Evolutionary conservation across 2,329 filamentous ascomycete species (phyloP), one percentile per base, ranked within the genome.

Genomic region (Alternaria metachromatica): DNA sequence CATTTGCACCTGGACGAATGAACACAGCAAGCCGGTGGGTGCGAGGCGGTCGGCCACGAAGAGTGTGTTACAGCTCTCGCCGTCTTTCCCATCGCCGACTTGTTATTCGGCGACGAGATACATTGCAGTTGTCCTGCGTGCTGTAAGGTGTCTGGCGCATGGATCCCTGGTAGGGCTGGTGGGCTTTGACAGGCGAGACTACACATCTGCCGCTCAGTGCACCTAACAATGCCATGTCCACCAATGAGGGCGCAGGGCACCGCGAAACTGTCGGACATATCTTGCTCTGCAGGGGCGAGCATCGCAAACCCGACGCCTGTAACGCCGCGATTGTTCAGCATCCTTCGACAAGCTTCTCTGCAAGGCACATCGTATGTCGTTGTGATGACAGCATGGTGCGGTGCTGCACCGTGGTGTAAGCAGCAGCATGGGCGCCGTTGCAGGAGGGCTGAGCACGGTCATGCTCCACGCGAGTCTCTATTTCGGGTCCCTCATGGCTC

Each of bases 381-480:
- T 50, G 69, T 63, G 28, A 71, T 66, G 62, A 66, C 64, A 64
- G 61, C 60, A 68, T 67, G 60, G 43, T 53, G 67, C 68, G 64
- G 68, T 74, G 65, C 68, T 71, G 70, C 64, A 44, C 60, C 51
- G 56, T 30, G 49, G 44, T 57, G 73, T 73, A 74, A 76, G 75
- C 72, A 61, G 68, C 67, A 71, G 67, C 60, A 67, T 64, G 64
- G 65, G 68, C 64, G 63, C 67, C 65, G 70, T 69, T 72, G 69
- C 66, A 72, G 63, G 73, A 75, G 65, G 74, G 75, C 73, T 77
- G 75, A 77, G 75, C 69, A 68, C 66, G 62, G 65, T 63, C 64
- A 55, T 62, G 55, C 61, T 63, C 64, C 65, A 69, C 55, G 65
- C 67, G 57, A 67, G 61, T 69, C 71, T 66, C 73, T 76, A 76